phyloP scores from a whole-genome alignment of 2,329 filamentous ascomycete genomes.

The Fusarium denticulatum region DNA sequence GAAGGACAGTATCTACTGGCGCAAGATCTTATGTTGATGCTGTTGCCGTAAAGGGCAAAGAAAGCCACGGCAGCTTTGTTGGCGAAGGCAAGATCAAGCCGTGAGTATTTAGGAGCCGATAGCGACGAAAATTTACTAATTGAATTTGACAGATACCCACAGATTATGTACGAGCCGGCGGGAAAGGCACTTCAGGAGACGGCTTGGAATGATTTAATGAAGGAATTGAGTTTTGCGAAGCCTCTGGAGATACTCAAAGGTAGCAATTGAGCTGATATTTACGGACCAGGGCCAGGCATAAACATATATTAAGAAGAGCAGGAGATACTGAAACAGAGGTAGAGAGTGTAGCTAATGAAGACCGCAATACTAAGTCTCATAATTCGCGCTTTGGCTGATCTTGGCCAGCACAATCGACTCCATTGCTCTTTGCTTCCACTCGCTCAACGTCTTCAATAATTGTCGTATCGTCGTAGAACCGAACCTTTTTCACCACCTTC shows the following conservation, averaged over 20 bases:
- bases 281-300: too few species aligned
- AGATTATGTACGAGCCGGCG: slow-evolving; percentile 34
- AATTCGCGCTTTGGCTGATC: background rate
- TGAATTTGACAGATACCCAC: slow-evolving; percentile 7
- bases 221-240: slow-evolving; percentile 35
- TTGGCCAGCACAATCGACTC: background rate
- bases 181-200: slow-evolving; percentile 31
- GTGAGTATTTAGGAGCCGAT: slow-evolving; percentile 13
- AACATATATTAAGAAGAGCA: too few species aligned
- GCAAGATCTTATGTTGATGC: slow-evolving; percentile 40
- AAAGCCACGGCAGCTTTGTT: slow-evolving; percentile 41
- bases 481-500: background rate
- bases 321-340: background rate
- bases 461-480: background rate
- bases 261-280: background rate
- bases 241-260: slow-evolving; percentile 13
- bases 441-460: background rate
- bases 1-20: slow-evolving; percentile 20
- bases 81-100: slow-evolving; percentile 42
- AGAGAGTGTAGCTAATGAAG: background rate
- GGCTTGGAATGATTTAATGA: slow-evolving; percentile 37
- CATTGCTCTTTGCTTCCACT: background rate
- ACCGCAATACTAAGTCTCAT: too few species aligned
- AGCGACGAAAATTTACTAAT: background rate
- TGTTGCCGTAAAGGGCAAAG: slow-evolving; percentile 29